phyloP scores from a whole-genome alignment of 208 protist species.

The Leishmania major region DNA sequence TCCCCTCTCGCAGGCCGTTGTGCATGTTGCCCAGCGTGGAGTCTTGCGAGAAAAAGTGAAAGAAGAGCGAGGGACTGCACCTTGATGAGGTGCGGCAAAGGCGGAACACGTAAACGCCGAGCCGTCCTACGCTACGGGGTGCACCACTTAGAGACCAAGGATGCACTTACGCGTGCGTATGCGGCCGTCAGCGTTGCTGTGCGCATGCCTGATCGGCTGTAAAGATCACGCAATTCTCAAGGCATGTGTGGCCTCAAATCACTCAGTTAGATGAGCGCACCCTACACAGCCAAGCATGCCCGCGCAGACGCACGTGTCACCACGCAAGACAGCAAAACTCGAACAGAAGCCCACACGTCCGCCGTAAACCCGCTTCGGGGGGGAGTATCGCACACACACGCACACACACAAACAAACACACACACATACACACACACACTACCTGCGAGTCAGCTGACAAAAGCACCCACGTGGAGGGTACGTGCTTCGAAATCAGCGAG shows the following conservation, averaged over 20 bases:
- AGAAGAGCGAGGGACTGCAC: neutral
- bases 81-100: neutral
- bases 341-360: conserved; percentile 5
- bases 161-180: neutral
- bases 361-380: conserved; percentile 13
- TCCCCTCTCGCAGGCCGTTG: neutral
- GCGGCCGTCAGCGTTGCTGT: too few relatives aligned
- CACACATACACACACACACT: neutral
- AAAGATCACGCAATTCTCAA: neutral
- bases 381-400: neutral
- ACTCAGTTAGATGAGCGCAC: neutral
- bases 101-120: neutral
- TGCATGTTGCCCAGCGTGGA: neutral
- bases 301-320: neutral
- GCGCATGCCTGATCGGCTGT: neutral
- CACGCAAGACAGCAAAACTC: conserved; percentile 2
- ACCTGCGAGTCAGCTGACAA: neutral
- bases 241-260: neutral
- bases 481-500: neutral
- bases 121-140: neutral
- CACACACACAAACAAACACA: neutral
- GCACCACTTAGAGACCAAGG: neutral
- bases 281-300: neutral
- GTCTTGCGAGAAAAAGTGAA: neutral
- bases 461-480: neutral